A percentile compares a stretch with the other conserved stretches of the same genome.
phyloP scores from a whole-genome alignment of 2,329 filamentous ascomycete species.

The Trichoderma koningii region DNA sequence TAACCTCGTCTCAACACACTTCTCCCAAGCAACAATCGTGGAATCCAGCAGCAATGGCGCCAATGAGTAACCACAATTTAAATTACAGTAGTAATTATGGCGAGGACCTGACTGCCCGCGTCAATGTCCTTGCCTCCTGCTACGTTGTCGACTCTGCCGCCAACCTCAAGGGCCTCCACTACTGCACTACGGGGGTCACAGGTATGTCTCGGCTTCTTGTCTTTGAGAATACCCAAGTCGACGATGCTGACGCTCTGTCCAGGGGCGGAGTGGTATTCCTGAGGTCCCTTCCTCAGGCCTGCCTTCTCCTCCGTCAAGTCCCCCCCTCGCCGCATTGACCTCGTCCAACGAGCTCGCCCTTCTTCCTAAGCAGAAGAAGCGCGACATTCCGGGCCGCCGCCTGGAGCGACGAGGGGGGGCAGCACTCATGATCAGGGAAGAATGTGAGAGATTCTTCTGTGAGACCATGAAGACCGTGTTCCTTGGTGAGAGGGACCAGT shows the following conservation, averaged over 20 bases:
- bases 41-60: slow-evolving; percentile 53
- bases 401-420: slow-evolving; percentile 77
- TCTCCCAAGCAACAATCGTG: slow-evolving; percentile 28
- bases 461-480: slow-evolving; percentile 92
- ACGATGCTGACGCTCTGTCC: too few species aligned
- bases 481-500: slow-evolving; percentile 88
- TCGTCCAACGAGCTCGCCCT: slow-evolving; percentile 68
- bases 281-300: slow-evolving; percentile 84
- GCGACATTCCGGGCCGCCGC: slow-evolving; percentile 46
- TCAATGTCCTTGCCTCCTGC: slow-evolving; percentile 86
- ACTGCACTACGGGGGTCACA: slow-evolving; percentile 89
- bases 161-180: slow-evolving; percentile 82
- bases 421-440: slow-evolving; percentile 94
- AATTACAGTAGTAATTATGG: slow-evolving; percentile 77
- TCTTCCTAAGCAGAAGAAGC: slow-evolving; percentile 57
- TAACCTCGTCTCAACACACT: slow-evolving; percentile 8
- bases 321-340: slow-evolving; percentile 78
- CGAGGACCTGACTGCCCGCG: slow-evolving; percentile 63
- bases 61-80: slow-evolving; percentile 71
- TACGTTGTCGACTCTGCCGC: slow-evolving; percentile 78
- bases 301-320: slow-evolving; percentile 83
- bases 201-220: slow-evolving; percentile 51
- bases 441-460: slow-evolving; percentile 99
- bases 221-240: not conserved
- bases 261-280: slow-evolving; percentile 93